Evolutionary conservation across 2,329 filamentous ascomycete genomes (phyloP).

Genomic region (Phyllosticta capitalensis): DNA sequence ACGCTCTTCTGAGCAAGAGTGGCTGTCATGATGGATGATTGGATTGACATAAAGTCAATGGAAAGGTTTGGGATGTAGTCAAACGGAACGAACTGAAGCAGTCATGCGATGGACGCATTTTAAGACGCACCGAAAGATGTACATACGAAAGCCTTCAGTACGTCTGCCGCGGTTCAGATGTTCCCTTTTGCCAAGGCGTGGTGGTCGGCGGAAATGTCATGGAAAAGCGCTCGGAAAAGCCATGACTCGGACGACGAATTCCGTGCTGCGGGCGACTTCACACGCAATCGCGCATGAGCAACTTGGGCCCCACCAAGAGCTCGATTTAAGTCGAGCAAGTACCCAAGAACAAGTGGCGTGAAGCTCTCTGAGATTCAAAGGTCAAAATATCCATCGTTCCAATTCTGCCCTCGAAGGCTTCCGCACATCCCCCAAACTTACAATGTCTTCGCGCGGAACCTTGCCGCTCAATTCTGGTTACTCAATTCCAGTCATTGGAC

Average conservation of each 20-base stretch:
- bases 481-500: constrained; percentile 4
- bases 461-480: constrained; percentile 9
- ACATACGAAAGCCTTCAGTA: background rate
- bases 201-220: background rate
- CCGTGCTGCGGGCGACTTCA: background rate
- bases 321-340: background rate
- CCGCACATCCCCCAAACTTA: background rate
- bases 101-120: background rate
- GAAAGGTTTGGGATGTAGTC: background rate
- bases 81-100: background rate
- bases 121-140: background rate
- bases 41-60: background rate
- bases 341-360: background rate
- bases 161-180: background rate
- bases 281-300: background rate
- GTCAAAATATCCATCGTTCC: background rate
- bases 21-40: background rate
- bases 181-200: background rate
- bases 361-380: background rate
- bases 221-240: background rate
- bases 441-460: constrained; percentile 6
- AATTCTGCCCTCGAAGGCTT: background rate
- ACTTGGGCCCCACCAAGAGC: background rate
- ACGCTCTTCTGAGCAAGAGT: background rate
- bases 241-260: background rate